phyloP scores from a whole-genome alignment of 2,329 filamentous ascomycete species.

The Stagonosporopsis vannaccii region DNA sequence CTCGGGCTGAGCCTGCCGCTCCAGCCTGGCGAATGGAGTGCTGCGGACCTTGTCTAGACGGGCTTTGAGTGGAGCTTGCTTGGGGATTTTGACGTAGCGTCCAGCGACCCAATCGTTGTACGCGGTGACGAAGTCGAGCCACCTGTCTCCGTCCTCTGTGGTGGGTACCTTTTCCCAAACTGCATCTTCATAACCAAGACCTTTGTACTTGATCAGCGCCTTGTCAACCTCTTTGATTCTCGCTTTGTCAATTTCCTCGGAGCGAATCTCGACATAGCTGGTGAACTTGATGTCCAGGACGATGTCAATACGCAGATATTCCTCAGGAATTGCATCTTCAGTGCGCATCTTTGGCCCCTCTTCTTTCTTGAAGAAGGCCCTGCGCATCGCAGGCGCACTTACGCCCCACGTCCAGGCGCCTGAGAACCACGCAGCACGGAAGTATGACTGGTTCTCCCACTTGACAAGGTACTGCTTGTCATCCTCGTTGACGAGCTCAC shows the following conservation, averaged over 20 bases:
- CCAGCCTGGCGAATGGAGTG: slow-evolving; percentile 70
- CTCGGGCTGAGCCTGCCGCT: slow-evolving; percentile 75
- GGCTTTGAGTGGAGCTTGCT: slow-evolving; percentile 64
- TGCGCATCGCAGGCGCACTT: slow-evolving; percentile 68
- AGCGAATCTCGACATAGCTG: slow-evolving; percentile 64
- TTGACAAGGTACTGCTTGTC: slow-evolving; percentile 93
- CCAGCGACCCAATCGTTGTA: slow-evolving; percentile 88
- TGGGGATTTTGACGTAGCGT: slow-evolving; percentile 71
- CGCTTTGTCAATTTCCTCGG: slow-evolving; percentile 73
- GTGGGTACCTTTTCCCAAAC: slow-evolving; percentile 87
- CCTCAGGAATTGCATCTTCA: slow-evolving; percentile 84
- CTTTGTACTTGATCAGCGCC: slow-evolving; percentile 89
- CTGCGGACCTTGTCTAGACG: slow-evolving; percentile 73
- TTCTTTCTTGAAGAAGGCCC: slow-evolving; percentile 77
- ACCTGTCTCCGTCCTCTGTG: slow-evolving; percentile 69
- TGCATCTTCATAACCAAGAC: slow-evolving; percentile 85
- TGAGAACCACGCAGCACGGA: slow-evolving; percentile 83
- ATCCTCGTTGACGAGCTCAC: slow-evolving; percentile 70
- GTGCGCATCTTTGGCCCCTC: slow-evolving; percentile 72
- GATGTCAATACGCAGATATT: slow-evolving; percentile 85
- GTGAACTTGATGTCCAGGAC: slow-evolving; percentile 81
- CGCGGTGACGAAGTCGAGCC: slow-evolving; percentile 80
- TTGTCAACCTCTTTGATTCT: slow-evolving; percentile 75
- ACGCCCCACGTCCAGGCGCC: slow-evolving; percentile 88
- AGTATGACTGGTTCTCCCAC: slow-evolving; percentile 83